Evolutionary conservation across 1,139 yeast genomes (phyloP), one percentile per base, ranked within the genome.

Genomic region (Debaryomyces fabryi): DNA sequence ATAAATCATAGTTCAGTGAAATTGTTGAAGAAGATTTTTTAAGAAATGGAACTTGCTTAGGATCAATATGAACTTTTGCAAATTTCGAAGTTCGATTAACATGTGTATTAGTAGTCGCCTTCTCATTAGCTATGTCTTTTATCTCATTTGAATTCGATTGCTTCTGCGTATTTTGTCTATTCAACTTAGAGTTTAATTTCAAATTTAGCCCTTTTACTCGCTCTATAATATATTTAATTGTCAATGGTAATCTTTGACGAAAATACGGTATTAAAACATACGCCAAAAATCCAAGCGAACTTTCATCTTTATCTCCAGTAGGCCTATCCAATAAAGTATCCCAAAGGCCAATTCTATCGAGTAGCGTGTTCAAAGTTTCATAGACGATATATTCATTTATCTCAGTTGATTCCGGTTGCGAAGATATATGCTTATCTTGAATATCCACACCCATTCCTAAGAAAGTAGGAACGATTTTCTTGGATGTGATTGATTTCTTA

Each of bases 321-420:
- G 67, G 62, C 3, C 62, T 56, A 4, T 70, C 72, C 37, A 74
- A 58, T 12, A 83, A 58, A 2, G 82, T 72, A 54, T 83, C 87
- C 75, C 84, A 74, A 39, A 83, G 74, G 13, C 79, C 74, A 57
- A 83, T 64, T 52, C 83, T 74, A 57, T 83, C 87, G 3, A 82
- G 60, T 34, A 78, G 67, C 3, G 78, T 62, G 51, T 78, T 79
- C 39, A 82, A 58, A 0, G 64, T 58, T 2, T 52, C 52, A 35
- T 59, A 65, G 18, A 67, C 47, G 4, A 54, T 42, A 42, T 51
- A 59, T 12, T 57, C 58, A 29, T 58, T 53, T 37, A 58, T 13
- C 27, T 45, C 24, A 15, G 15, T 27, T 2, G 46, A 33, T 7
- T 23, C 29, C 3, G 38, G 21, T 2, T 37, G 38, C 7, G 25